Base-by-base conservation (phyloP, 345 rosid species). In the Corchorus olitorius region DNA sequence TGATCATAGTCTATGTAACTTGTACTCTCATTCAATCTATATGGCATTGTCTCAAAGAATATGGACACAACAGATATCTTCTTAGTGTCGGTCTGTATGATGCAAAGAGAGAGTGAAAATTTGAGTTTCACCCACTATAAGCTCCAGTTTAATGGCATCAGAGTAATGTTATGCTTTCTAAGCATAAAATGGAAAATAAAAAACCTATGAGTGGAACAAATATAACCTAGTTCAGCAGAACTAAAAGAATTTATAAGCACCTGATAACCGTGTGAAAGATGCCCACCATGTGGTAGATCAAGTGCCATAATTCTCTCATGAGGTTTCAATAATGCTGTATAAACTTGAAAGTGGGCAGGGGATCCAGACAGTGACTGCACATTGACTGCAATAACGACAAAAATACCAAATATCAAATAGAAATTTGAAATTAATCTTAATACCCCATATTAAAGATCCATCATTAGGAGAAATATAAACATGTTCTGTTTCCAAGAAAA, bases 181-280 rank as follows among this genome's bases (percentile, higher is more conserved):
- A 17, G 46, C 16, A 64, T 64, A 45, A 56, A 43, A 43, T 60
- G n/a, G 33, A 27, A 60, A 16, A 4, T 9, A 45, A 8, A 19
- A 17, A 4, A 65, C 12, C 41, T n/a, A 78, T 27, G 43, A 61
- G 59, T 15, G 53, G 65, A 67, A 16, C 55, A 60, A 45, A 46
- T n/a, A 10, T 10, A 45, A 34, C 35, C 55, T 9, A 65, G 14
- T 75, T 64, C 39, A 68, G 60, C 12, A 76, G 6, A 63, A 68
- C 37, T 16, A 35, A 39, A 27, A 65, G 16, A 15, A 71, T 1
- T n/a, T n/a, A 4, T 37, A 72, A 27, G 84, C 76, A 94, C 99
- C 98, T 95, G 98, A 79, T 93, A 95, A 84, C 99, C 99, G 81
- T 95, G 99, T 75, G 99, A 95, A 86, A 95, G 98, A 87, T 95